Evolutionary conservation across 2,329 filamentous ascomycete species (phyloP), one percentile per base, ranked within the genome.

Genomic region (Aspergillus fumigatus): DNA sequence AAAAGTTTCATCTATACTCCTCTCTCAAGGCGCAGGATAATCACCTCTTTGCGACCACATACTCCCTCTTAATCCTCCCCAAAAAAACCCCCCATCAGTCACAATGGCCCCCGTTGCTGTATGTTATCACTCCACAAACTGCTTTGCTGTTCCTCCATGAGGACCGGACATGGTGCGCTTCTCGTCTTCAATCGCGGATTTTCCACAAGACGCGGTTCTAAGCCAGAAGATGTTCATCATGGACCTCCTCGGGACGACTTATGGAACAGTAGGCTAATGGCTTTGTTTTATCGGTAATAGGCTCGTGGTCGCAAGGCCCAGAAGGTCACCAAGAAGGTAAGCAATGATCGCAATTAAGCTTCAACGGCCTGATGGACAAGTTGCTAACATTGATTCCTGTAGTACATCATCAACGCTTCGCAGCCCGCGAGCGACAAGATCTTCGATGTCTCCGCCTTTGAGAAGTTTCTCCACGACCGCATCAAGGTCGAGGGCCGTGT

Each of bases 381-480:
- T 51, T n/a, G 48, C 55, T 58, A 56, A 55, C 25, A 25, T 10
- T 3, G 25, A 6, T 17, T 25, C 10, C 14, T 43, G 9, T 70
- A 95, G 93, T 99, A 91, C 88, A 88, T 96, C 84, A 97, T 99
- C 90, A 96, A 99, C 84, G 93, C 92, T 80, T 92, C 90, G 74
- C 93, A 97, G 83, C 94, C 94, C 73, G 92, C 92, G 71, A 90
- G 87, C 83, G 94, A 99, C 87, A 97, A 97, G 88, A 99, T 99
- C 87, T 97, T 99, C 87, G 94, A 99, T 80, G 88, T 96, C 78
- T 87, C 90, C 73, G 92, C 92, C 70, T 99, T 99, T 80, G 92
- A 97, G 84, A 97, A 97, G 88, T 99, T 99, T 89, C 90, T 99
- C 65, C 92, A 97, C 86, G 94, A 97, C 82, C 92, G 90, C 83